Evolutionary conservation across 768 basidiomycete species (phyloP).

Genomic region (Trametes maxima): DNA sequence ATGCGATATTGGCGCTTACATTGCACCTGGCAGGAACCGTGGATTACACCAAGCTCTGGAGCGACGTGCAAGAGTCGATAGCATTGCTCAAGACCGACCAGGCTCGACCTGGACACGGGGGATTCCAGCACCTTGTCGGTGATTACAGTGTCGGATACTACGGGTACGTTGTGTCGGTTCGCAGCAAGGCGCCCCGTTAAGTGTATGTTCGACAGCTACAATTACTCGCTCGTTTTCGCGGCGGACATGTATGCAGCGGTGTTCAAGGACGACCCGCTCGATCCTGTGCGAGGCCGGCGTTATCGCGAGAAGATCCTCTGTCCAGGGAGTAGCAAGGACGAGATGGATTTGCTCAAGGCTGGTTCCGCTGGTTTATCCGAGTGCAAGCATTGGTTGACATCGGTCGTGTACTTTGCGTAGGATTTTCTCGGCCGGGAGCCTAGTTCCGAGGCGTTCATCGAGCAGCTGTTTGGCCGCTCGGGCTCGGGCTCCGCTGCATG

Average conservation of each 20-base stretch:
- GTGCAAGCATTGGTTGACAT: neutral
- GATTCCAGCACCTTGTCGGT: slow-evolving; percentile 77
- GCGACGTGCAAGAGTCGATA: slow-evolving; percentile 64
- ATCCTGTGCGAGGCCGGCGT: slow-evolving; percentile 59
- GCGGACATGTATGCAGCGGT: slow-evolving; percentile 68
- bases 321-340: slow-evolving; percentile 78
- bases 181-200: neutral
- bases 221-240: slow-evolving; percentile 71
- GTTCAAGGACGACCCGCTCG: slow-evolving; percentile 78
- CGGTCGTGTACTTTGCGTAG: slow-evolving; percentile 35
- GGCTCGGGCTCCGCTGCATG: neutral
- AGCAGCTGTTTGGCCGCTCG: neutral
- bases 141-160: slow-evolving; percentile 76
- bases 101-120: slow-evolving; percentile 67
- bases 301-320: slow-evolving; percentile 78
- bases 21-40: slow-evolving; percentile 49
- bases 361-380: slow-evolving; percentile 1
- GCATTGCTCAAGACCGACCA: slow-evolving; percentile 67
- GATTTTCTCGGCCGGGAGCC: slow-evolving; percentile 54
- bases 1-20: neutral
- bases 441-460: neutral
- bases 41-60: slow-evolving; percentile 83
- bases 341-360: slow-evolving; percentile 76
- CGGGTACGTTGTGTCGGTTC: slow-evolving; percentile 43
- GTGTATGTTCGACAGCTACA: slow-evolving; percentile 39